These are phyloP conservation scores for Aphanomyces euteiches DNA, from an alignment of 352 stramenopile species.

Conservation along the genomic window DNA sequence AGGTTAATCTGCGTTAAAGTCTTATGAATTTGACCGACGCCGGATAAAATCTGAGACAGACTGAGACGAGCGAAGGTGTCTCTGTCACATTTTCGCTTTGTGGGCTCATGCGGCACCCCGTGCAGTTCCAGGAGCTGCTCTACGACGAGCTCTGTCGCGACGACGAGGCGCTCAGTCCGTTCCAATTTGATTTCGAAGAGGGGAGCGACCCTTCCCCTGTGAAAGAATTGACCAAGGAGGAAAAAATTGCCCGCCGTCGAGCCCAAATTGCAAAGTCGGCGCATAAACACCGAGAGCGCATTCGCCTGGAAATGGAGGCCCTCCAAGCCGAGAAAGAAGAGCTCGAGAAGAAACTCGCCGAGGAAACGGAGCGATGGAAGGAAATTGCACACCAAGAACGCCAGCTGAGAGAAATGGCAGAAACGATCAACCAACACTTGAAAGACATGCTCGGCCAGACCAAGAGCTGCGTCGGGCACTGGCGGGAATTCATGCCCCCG, in stretches of 20 bases:
- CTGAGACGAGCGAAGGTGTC: too few relatives aligned
- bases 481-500: conserved; percentile 7
- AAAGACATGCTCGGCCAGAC: conserved; percentile 11
- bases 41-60: too few relatives aligned
- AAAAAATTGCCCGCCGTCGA: conserved; percentile 11
- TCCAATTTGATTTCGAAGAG: not conserved
- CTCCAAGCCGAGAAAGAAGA: conserved; percentile 4
- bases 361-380: not conserved
- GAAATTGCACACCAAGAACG: not conserved
- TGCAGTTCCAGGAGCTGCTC: conserved; percentile 11
- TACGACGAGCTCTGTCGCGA: not conserved
- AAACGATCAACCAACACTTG: conserved; percentile 20
- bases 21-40: too few relatives aligned
- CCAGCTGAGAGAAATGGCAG: not conserved
- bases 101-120: not conserved
- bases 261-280: conserved; percentile 27
- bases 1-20: too few relatives aligned
- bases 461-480: conserved; percentile 20
- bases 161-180: not conserved
- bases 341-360: conserved; percentile 1
- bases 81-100: conserved; percentile 6
- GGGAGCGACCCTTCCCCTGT: not conserved
- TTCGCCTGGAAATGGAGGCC: conserved; percentile 16
- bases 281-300: conserved; percentile 23
- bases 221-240: conserved; percentile 3